A percentile compares a stretch with the other conserved stretches of the same genome.
Conservation (phyloP, 768 basidiomycete genomes). For the Paxillus involutus region DNA sequence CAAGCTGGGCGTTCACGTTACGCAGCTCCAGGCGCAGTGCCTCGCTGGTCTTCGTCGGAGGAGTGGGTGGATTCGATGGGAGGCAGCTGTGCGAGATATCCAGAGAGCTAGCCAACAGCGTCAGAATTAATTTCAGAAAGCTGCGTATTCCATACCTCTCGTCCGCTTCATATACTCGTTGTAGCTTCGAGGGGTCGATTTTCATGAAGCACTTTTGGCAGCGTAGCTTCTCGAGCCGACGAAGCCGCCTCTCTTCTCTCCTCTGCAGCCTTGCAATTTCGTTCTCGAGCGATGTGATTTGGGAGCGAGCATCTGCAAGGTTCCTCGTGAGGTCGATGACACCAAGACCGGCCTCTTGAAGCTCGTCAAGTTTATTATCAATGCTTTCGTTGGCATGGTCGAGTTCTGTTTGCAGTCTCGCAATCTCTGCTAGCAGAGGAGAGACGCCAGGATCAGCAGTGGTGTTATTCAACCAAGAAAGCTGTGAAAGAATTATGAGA, state of each 20-base stretch:
- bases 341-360: constrained; percentile 78
- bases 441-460: constrained; percentile 54
- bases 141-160: constrained; percentile 51
- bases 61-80: constrained; percentile 61
- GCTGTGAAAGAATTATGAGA: constrained; percentile 37
- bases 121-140: constrained; percentile 6
- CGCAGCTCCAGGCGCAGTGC: constrained; percentile 58
- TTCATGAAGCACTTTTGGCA: constrained; percentile 72
- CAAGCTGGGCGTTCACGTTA: constrained; percentile 62
- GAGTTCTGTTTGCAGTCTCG: constrained; percentile 71
- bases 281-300: constrained; percentile 58
- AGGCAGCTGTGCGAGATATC: constrained; percentile 50
- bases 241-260: constrained; percentile 67
- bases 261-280: constrained; percentile 65
- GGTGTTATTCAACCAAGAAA: constrained; percentile 73
- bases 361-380: constrained; percentile 84
- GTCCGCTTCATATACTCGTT: constrained; percentile 45
- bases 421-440: constrained; percentile 71
- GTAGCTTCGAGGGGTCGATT: constrained; percentile 49
- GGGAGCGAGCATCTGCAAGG: constrained; percentile 67
- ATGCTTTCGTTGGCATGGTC: constrained; percentile 81
- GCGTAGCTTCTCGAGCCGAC: constrained; percentile 57
- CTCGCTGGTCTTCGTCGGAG: constrained; percentile 67
- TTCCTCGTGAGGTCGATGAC: constrained; percentile 69
- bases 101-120: constrained; percentile 41